Evolutionary conservation across 352 stramenopile species (phyloP).

Genomic region (Phytophthora litchii): DNA sequence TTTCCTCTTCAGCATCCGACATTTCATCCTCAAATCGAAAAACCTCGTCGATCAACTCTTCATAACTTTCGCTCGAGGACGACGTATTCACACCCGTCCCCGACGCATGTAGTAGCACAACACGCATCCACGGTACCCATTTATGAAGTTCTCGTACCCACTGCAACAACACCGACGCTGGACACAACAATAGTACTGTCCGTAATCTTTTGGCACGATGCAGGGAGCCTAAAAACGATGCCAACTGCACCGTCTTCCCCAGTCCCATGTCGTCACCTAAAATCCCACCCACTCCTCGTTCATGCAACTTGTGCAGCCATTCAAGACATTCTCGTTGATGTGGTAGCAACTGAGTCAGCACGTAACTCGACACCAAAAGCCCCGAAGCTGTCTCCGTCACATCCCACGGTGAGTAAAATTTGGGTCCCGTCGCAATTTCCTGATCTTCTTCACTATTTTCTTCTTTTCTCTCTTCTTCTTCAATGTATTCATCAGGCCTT

Average conservation of each 20-base stretch:
- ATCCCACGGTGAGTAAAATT: conserved; percentile 56
- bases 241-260: conserved; percentile 97
- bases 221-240: conserved; percentile 82
- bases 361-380: conserved; percentile 68
- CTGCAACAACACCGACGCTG: conserved; percentile 95
- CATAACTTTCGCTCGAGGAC: conserved; percentile 48
- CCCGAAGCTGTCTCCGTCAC: conserved; percentile 66
- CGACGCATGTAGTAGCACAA: conserved; percentile 91
- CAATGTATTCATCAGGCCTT: conserved; percentile 9
- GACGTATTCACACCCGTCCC: conserved; percentile 56
- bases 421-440: conserved; percentile 19
- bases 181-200: conserved; percentile 92
- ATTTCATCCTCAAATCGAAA: conserved; percentile 37
- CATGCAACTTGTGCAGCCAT: conserved; percentile 97
- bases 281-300: conserved; percentile 97
- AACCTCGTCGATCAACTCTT: conserved; percentile 71
- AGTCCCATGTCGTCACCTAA: conserved; percentile 96
- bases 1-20: conserved; percentile 22
- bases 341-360: conserved; percentile 86
- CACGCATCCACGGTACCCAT: conserved; percentile 90
- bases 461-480: conserved; percentile 10
- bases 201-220: conserved; percentile 59
- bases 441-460: conserved; percentile 10
- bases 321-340: conserved; percentile 96
- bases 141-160: conserved; percentile 96